These are phyloP conservation scores for Infundibulicybe gibba DNA, from an alignment of 768 basidiomycete species.

Conservation along the genomic window DNA sequence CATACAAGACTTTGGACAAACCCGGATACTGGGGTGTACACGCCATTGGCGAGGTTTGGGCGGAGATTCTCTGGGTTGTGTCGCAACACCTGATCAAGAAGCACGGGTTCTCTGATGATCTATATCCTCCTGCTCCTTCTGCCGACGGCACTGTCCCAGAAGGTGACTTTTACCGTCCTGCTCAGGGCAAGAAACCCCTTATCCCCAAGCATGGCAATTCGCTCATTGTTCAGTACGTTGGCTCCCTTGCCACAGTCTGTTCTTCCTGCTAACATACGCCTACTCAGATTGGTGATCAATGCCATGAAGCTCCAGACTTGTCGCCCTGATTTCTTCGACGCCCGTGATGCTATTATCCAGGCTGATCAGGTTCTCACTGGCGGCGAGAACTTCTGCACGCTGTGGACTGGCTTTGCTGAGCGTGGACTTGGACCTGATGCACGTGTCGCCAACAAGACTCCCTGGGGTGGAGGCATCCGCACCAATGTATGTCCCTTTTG, in stretches of 20 bases:
- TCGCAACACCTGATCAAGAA: slow-evolving; percentile 71
- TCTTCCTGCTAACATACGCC: neutral
- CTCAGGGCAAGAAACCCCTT: slow-evolving; percentile 50
- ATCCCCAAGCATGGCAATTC: slow-evolving; percentile 94
- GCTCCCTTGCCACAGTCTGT: neutral
- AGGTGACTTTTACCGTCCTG: slow-evolving; percentile 71
- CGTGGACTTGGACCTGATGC: slow-evolving; percentile 84
- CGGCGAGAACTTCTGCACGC: slow-evolving; percentile 86
- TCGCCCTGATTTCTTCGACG: slow-evolving; percentile 86
- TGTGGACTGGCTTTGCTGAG: slow-evolving; percentile 84
- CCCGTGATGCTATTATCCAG: slow-evolving; percentile 85
- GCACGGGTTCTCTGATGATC: slow-evolving; percentile 73
- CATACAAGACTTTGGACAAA: slow-evolving; percentile 93
- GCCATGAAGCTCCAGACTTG: slow-evolving; percentile 97
- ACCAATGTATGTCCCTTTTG: slow-evolving; percentile 42
- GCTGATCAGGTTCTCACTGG: slow-evolving; percentile 89
- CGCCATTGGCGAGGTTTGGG: slow-evolving; percentile 95
- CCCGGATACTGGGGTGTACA: slow-evolving; percentile 93
- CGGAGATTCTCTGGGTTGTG: slow-evolving; percentile 82
- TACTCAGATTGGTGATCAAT: slow-evolving; percentile 67
- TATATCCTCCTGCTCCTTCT: slow-evolving; percentile 77
- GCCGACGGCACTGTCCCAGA: slow-evolving; percentile 60
- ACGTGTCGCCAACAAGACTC: slow-evolving; percentile 66
- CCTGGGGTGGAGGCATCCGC: slow-evolving; percentile 92
- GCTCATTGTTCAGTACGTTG: slow-evolving; percentile 62